Base-by-base conservation (phyloP, 2,329 filamentous ascomycete genomes). In the Tolypocladium album region DNA sequence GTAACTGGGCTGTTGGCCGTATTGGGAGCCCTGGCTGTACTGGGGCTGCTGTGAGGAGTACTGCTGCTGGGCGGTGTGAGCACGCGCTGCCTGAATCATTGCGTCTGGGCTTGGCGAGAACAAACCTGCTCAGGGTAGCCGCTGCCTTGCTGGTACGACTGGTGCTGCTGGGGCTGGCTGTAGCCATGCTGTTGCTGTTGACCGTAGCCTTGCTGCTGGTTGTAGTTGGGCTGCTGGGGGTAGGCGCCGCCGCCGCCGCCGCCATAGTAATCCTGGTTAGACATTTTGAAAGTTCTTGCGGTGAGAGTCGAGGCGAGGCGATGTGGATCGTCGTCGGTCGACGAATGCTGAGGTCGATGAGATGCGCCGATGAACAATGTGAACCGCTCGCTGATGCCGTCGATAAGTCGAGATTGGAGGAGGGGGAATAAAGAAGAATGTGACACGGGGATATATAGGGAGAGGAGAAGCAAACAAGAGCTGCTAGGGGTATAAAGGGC, bases 201-300 rank as follows among this genome's bases (percentile, higher is more conserved):
- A 8, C 57, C 65, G 47, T 52, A 34, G 8, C 47, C 27, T 20
- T 53, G 47, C 47, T 53, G 47, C 27, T 53, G 47, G 39, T 55
- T 58, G 62, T 70, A 69, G 65, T 15, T 60, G 56, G 56, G 67
- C 59, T 69, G 67, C 57, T 67, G 67, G 34, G 64, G 62, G 53
- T 67, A 65, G 24, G 62, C 59, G 56, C 60, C 57, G 61, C 65
- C 60, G 62, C 67, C 66, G 50, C 67, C 66, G 59, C 65, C 67
- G 62, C 27, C 27, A 31, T 71, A 71, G 69, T 75, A 76, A 63
- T 74, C 75, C 50, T 75, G 72, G 59, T 73, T 67, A 53, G 74
- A 75, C 74, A 76, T 76, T 22, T 52, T 22, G 43, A 20, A 31
- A 27, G 45, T 31, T 52, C 24, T 31, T 52, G 22, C 27, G 9